Evolutionary conservation across 202 grass and related monocot species (phyloP), one percentile per base, ranked within the genome.

Genomic region (Panicum virgatum): DNA sequence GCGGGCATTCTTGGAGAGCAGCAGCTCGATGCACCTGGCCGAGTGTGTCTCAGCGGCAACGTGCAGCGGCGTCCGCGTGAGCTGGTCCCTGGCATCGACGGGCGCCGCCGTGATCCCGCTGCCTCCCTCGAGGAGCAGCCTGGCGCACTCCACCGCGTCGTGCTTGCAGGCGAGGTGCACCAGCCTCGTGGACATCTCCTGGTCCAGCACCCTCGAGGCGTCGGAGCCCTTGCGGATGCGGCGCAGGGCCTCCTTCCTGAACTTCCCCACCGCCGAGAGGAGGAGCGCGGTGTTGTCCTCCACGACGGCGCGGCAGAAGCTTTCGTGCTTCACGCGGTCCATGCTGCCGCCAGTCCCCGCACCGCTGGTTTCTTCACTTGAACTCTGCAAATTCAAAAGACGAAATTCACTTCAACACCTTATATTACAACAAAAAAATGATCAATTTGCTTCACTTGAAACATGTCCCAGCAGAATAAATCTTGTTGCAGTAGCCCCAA

Each of bases 121-220:
- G 9, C 71, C 83, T 2, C 86, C 90, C 16, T 92, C 83, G 50
- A 92, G 83, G 14, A 92, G 79, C 19, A 84, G 63, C 76, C 77
- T 75, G 10, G 83, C 90, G 76, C 90, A 89, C 86, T 86, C 75
- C 70, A 80, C 86, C 6, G 90, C 86, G 20, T 92, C 86, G 48
- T 86, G 62, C 86, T 72, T 92, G 80, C 90, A 92, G 46, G 90
- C 86, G 25, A 86, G 90, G 71, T 89, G 90, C 36, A 92, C 83
- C 25, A 92, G 83, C 75, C 86, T 72, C 30, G 76, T 64, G 43
- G 85, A 82, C 76, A 87, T 82, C 13, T 85, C 81, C 52, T 87
- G 77, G 79, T 82, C 89, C 37, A 91, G 85, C 39, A 66, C 58
- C 74, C 73, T 78, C 1, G 83, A 82, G 32, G 73, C 73, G 61